A percentile compares a stretch with the other conserved stretches of the same genome.
Evolutionary conservation across 2,329 filamentous ascomycete genomes (phyloP).

Genomic region (Venturia oleaginea): DNA sequence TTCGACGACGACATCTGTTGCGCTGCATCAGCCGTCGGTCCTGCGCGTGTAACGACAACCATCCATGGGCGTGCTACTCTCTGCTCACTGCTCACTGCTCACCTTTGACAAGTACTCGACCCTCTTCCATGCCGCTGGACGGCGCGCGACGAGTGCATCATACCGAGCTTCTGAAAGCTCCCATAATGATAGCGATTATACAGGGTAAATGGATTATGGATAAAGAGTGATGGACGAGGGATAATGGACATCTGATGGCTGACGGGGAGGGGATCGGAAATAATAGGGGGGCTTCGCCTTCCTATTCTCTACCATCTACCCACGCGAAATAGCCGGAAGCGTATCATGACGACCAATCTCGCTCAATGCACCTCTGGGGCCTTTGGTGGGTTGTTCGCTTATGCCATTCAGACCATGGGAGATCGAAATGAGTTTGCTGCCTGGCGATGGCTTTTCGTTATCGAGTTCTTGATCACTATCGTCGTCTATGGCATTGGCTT

Average conservation of each 20-base stretch:
- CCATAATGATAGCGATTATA: neutral
- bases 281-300: slow-evolving; percentile 19
- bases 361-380: slow-evolving; percentile 20
- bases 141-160: neutral
- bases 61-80: no score
- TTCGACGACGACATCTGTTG: slow-evolving; percentile 13
- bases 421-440: slow-evolving; percentile 19
- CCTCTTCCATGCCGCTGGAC: neutral
- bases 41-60: no score
- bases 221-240: neutral
- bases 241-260: neutral
- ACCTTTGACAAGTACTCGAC: slow-evolving; percentile 2
- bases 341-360: slow-evolving; percentile 22
- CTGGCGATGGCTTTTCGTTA: slow-evolving; percentile 18
- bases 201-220: neutral
- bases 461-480: slow-evolving; percentile 18
- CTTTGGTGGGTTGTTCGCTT: slow-evolving; percentile 22
- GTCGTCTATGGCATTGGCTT: slow-evolving; percentile 17
- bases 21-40: neutral
- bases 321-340: slow-evolving; percentile 19
- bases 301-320: slow-evolving; percentile 24
- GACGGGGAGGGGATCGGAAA: neutral
- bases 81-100: no score
- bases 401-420: slow-evolving; percentile 23
- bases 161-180: neutral